These are phyloP conservation scores for Thymus mandschuricus DNA, from an alignment of 257 asterid genomes.

Conservation along the genomic window DNA sequence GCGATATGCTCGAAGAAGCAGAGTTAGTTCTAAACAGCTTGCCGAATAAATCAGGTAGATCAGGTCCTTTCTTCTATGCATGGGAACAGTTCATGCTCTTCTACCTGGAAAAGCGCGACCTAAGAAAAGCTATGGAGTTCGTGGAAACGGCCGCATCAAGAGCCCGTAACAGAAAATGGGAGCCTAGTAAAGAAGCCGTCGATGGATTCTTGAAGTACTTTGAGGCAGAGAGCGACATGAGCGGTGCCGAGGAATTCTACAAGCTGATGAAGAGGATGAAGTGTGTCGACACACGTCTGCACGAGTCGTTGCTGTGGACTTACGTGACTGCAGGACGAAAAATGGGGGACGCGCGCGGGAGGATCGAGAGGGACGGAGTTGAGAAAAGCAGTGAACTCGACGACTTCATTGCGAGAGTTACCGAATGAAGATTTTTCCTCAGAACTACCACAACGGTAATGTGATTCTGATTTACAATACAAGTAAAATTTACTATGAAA, in stretches of 20 bases:
- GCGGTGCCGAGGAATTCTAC: slow-evolving; percentile 68
- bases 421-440: neutral
- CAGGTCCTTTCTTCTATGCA: slow-evolving; percentile 55
- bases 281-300: slow-evolving; percentile 42
- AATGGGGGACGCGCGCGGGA: slow-evolving; percentile 36
- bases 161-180: slow-evolving; percentile 42
- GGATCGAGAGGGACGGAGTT: slow-evolving; percentile 57
- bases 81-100: slow-evolving; percentile 57
- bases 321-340: slow-evolving; percentile 57
- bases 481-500: too few species aligned
- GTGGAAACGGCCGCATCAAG: slow-evolving; percentile 48
- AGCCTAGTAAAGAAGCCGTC: slow-evolving; percentile 39
- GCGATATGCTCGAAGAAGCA: slow-evolving; percentile 62
- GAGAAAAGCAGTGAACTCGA: slow-evolving; percentile 50
- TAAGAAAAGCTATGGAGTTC: slow-evolving; percentile 47
- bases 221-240: slow-evolving; percentile 48
- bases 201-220: slow-evolving; percentile 43
- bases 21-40: slow-evolving; percentile 41
- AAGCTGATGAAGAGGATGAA: slow-evolving; percentile 55
- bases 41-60: slow-evolving; percentile 34
- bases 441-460: too few species aligned
- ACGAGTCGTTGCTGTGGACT: slow-evolving; percentile 47
- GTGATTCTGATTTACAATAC: too few species aligned
- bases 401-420: slow-evolving; percentile 42
- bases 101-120: slow-evolving; percentile 43